phyloP scores from a whole-genome alignment of 345 rosid species.

The Populus ilicifolia region DNA sequence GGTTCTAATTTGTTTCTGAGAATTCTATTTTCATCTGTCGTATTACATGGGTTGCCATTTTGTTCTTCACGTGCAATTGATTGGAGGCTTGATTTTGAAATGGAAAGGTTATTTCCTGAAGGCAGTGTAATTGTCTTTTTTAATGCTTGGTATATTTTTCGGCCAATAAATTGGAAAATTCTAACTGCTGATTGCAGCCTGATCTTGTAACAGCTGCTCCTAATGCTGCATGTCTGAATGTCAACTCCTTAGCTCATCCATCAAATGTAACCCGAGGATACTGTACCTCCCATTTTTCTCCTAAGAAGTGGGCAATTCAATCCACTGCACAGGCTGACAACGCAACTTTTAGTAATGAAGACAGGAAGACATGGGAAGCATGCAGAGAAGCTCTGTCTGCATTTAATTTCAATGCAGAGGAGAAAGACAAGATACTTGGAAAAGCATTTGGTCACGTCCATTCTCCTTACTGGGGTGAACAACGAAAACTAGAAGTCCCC shows the following conservation, averaged over 20 bases:
- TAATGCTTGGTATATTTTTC: too few relatives aligned
- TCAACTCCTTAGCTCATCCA: constrained; percentile 25
- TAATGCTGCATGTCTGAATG: constrained; percentile 18
- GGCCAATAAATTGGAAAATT: not conserved
- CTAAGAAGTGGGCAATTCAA: constrained; percentile 44
- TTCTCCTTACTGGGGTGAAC: constrained; percentile 92
- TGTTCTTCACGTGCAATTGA: not conserved
- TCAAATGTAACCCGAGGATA: constrained; percentile 18
- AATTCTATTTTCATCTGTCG: not conserved
- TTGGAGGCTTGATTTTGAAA: not conserved
- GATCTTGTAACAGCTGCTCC: constrained; percentile 28
- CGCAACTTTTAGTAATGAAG: constrained; percentile 39
- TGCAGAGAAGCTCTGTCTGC: constrained; percentile 61
- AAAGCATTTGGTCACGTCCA: constrained; percentile 80
- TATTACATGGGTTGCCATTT: not conserved
- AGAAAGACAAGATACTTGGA: constrained; percentile 80
- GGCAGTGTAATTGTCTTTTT: not conserved
- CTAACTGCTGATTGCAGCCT: constrained; percentile 39
- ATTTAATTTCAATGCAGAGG: constrained; percentile 55
- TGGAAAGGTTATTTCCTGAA: not conserved
- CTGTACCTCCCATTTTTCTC: constrained; percentile 8
- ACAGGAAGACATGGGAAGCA: constrained; percentile 70
- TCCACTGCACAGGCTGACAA: constrained; percentile 40
- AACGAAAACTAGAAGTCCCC: constrained; percentile 62
- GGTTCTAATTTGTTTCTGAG: not conserved